Evolutionary conservation across 2,329 filamentous ascomycete species (phyloP).

Genomic region (Drechslerella stenobrocha): DNA sequence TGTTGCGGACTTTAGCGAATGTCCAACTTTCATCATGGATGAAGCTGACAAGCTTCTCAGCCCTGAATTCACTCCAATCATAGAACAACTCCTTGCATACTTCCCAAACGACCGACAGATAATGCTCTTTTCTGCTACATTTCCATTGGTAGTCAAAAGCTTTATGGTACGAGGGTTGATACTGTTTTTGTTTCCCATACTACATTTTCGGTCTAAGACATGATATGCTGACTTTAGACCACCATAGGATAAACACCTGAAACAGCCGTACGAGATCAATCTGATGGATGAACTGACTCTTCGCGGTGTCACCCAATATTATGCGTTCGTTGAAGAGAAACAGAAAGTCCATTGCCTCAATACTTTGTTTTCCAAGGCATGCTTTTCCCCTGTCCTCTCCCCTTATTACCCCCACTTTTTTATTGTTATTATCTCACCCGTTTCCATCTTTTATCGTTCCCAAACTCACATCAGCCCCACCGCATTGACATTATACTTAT

Average conservation of each 20-base stretch:
- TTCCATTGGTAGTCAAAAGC: constrained; percentile 93
- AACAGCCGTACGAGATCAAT: constrained; percentile 95
- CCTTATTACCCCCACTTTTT: not conserved
- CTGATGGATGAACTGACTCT: constrained; percentile 99
- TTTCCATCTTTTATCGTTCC: too few species aligned
- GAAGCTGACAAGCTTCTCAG: constrained; percentile 98
- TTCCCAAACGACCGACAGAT: constrained; percentile 97
- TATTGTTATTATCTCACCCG: not conserved
- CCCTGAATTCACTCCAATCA: constrained; percentile 93
- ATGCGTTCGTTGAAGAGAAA: constrained; percentile 98
- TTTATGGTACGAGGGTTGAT: constrained; percentile 63
- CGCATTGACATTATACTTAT: not conserved
- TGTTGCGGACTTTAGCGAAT: constrained; percentile 92
- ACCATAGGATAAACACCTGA: constrained; percentile 86
- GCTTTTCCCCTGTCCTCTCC: not conserved
- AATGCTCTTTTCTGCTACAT: constrained; percentile 98
- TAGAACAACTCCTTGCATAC: constrained; percentile 92
- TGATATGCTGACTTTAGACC: constrained; percentile 17
- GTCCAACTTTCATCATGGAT: constrained; percentile 98
- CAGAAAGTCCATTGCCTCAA: constrained; percentile 99
- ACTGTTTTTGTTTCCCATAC: not conserved
- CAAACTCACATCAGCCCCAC: too few species aligned
- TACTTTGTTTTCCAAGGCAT: constrained; percentile 86
- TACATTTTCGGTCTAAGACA: not conserved
- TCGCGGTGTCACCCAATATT: constrained; percentile 97